These are phyloP conservation scores for Cladosporium sp. DNA, from an alignment of 2,329 filamentous ascomycete species.

Conservation along the genomic window DNA sequence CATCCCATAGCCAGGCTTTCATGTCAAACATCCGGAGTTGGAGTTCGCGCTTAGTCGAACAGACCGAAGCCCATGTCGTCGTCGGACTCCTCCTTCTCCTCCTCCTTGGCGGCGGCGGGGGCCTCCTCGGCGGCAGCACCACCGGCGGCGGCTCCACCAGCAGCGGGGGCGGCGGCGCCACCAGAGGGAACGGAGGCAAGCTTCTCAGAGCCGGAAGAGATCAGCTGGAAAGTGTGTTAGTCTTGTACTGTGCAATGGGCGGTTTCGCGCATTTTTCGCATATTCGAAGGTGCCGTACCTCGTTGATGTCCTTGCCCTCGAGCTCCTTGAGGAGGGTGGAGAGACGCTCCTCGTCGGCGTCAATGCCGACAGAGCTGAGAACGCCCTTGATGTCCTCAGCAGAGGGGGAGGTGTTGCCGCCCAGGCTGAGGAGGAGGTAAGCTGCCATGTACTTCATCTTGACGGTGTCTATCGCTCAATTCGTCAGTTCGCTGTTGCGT, in stretches of 20 bases:
- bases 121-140: constrained; percentile 62
- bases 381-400: constrained; percentile 81
- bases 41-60: constrained; percentile 50
- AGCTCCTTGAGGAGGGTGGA: constrained; percentile 84
- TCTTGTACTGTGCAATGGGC: not conserved
- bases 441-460: constrained; percentile 99
- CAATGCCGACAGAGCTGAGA: constrained; percentile 89
- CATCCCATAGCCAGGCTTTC: constrained; percentile 8
- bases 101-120: constrained; percentile 58
- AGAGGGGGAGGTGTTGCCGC: constrained; percentile 83
- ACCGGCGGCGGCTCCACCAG: constrained; percentile 57
- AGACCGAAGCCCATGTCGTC: constrained; percentile 72
- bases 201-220: constrained; percentile 82
- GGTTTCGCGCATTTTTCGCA: not conserved
- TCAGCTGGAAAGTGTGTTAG: constrained; percentile 58
- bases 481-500: not conserved
- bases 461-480: constrained; percentile 24
- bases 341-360: constrained; percentile 84
- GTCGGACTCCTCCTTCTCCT: constrained; percentile 73
- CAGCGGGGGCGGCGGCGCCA: constrained; percentile 64
- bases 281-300: constrained; percentile 55
- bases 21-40: constrained; percentile 7
- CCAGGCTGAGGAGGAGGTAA: constrained; percentile 94
- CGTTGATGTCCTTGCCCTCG: constrained; percentile 82
- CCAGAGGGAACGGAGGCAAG: constrained; percentile 96